A percentile compares a stretch with the other conserved stretches of the same genome.
These are phyloP conservation scores for Parafenestella ontariensis DNA, from an alignment of 2,329 filamentous ascomycete genomes.

Conservation along the genomic window DNA sequence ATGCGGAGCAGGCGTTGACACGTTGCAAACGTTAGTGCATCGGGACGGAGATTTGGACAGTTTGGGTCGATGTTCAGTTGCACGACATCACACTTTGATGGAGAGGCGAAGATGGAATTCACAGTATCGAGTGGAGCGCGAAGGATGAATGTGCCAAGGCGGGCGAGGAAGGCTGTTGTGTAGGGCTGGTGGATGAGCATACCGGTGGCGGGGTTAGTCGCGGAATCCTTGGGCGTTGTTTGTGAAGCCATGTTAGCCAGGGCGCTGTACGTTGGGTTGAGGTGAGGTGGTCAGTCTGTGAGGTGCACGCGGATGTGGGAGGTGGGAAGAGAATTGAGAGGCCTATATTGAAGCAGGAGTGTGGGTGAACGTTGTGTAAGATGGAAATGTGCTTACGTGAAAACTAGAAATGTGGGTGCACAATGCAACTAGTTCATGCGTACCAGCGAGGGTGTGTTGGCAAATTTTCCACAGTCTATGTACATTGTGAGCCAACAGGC, in stretches of 20 bases:
- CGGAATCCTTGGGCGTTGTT: not conserved
- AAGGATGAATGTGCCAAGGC: constrained; percentile 4
- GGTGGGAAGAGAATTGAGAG: not conserved
- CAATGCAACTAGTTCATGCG: no score
- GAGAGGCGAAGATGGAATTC: not conserved
- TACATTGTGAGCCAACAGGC: no score
- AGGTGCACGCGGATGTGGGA: not conserved
- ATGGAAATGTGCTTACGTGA: not conserved
- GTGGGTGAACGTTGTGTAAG: not conserved
- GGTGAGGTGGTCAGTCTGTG: not conserved
- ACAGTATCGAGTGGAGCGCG: not conserved
- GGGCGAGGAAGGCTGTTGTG: constrained; percentile 4
- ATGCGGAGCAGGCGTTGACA: not conserved
- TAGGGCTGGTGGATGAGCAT: not conserved
- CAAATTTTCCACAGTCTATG: not conserved
- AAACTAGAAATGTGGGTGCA: not conserved
- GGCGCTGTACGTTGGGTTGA: not conserved
- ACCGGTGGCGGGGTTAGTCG: not conserved
- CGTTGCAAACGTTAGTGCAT: not conserved
- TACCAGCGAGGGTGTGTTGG: no score
- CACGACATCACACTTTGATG: not conserved
- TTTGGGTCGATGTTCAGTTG: not conserved
- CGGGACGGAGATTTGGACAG: not conserved
- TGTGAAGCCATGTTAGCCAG: not conserved
- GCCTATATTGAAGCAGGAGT: not conserved